A percentile compares a stretch with the other conserved stretches of the same genome.
Conservation (phyloP, 768 basidiomycete species). For the Hemileccinum rubropunctum region DNA sequence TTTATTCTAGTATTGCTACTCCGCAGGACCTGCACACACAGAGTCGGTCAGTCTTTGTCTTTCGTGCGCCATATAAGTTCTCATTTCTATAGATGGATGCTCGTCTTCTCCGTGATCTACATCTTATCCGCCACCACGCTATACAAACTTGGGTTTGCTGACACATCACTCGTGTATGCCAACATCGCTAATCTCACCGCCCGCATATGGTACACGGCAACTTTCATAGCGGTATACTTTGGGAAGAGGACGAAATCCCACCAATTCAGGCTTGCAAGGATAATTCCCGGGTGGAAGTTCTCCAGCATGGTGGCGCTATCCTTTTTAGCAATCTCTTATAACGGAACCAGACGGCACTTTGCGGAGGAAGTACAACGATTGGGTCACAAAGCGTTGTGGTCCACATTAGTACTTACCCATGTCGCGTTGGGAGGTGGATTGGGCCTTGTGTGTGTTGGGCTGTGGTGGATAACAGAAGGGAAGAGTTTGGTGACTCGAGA, state of each 20-base stretch:
- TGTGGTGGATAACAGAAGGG: slow-evolving; percentile 32
- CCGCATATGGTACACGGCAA: slow-evolving; percentile 59
- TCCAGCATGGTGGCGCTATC: slow-evolving; percentile 21
- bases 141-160: slow-evolving; percentile 52
- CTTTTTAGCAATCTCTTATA: slow-evolving; percentile 18
- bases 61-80: neutral
- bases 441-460: slow-evolving; percentile 23
- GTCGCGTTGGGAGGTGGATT: slow-evolving; percentile 25
- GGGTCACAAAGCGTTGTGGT: slow-evolving; percentile 22
- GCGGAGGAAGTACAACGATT: slow-evolving; percentile 10
- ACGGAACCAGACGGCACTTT: slow-evolving; percentile 16
- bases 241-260: slow-evolving; percentile 12
- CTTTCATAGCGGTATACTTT: slow-evolving; percentile 53
- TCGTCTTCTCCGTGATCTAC: slow-evolving; percentile 70
- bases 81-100: slow-evolving; percentile 59
- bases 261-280: slow-evolving; percentile 10
- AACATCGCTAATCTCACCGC: slow-evolving; percentile 67
- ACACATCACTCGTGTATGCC: slow-evolving; percentile 70
- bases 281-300: slow-evolving; percentile 30
- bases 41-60: slow-evolving; percentile 44
- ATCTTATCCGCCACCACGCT: slow-evolving; percentile 49
- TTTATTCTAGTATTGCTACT: slow-evolving; percentile 76
- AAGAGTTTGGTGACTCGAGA: slow-evolving; percentile 17
- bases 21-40: slow-evolving; percentile 66
- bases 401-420: slow-evolving; percentile 20